A percentile compares a stretch with the other conserved stretches of the same genome.
phyloP scores from a whole-genome alignment of 495 filamentous ascomycete species.

The Coniosporium apollinis region DNA sequence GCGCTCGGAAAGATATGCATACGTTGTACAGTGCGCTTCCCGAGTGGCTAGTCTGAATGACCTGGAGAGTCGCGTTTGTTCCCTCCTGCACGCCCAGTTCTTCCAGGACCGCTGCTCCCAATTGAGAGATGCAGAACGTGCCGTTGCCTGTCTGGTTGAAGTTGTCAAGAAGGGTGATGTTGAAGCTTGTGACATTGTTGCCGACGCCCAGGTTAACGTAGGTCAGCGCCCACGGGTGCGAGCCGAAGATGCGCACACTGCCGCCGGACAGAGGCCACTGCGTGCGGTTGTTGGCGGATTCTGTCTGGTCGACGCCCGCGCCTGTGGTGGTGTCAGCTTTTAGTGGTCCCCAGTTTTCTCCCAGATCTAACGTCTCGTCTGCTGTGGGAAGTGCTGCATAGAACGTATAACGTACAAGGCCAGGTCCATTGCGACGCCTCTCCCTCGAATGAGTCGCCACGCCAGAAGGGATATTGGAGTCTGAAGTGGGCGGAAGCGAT shows the following conservation, averaged over 20 bases:
- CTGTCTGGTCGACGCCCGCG: conserved; percentile 33
- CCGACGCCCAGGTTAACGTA: conserved; percentile 50
- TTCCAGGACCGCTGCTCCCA: conserved; percentile 20
- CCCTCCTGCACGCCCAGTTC: conserved; percentile 25
- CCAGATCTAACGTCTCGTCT: no score
- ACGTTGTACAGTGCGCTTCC: conserved; percentile 45
- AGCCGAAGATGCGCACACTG: conserved; percentile 31
- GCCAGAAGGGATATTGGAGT: conserved; percentile 40
- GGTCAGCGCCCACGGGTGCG: conserved; percentile 39
- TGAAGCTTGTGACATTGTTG: conserved; percentile 38
- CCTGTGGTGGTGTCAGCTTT: conserved; percentile 31
- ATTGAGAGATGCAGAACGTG: conserved; percentile 36
- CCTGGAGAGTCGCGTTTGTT: conserved; percentile 33
- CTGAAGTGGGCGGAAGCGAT: conserved; percentile 39
- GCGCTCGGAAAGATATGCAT: no score
- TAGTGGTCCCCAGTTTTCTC: no score
- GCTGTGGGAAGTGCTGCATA: no score
- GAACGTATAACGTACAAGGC: conserved; percentile 43
- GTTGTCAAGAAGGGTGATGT: conserved; percentile 34
- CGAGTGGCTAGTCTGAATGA: conserved; percentile 32
- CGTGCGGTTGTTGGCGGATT: conserved; percentile 34
- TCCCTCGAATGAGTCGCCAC: conserved; percentile 32
- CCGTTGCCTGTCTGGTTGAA: conserved; percentile 46
- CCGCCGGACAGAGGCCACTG: conserved; percentile 43
- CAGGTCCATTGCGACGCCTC: conserved; percentile 33